Evolutionary conservation across 768 basidiomycete species (phyloP).

Genomic region (Boletus tylopilopsis): DNA sequence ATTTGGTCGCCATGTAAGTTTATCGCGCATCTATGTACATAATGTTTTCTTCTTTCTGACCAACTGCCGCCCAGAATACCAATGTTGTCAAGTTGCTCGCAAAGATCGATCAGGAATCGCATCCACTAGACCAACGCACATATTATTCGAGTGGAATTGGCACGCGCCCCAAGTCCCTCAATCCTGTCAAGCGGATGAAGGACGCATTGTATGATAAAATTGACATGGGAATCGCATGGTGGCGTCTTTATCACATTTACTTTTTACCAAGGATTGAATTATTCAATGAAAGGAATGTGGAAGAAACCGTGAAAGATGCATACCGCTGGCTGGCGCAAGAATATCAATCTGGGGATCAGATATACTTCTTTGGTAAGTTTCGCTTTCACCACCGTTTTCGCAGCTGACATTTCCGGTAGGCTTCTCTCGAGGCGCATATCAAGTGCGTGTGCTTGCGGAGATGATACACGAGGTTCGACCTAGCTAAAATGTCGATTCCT

Average conservation of each 20-base stretch:
- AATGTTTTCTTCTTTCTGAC: background rate
- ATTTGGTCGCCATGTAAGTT: constrained; percentile 17
- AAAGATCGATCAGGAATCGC: constrained; percentile 21
- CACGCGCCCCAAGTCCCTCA: constrained; percentile 28
- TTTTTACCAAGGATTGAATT: background rate
- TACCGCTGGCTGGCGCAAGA: constrained; percentile 32
- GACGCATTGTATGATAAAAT: constrained; percentile 22
- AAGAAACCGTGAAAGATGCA: constrained; percentile 30
- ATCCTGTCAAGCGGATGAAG: constrained; percentile 18
- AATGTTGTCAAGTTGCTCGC: constrained; percentile 35
- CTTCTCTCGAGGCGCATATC: constrained; percentile 44
- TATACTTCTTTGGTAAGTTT: constrained; percentile 33
- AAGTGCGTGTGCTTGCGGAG: constrained; percentile 37
- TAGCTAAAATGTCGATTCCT: too few relatives aligned
- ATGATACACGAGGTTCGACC: too few relatives aligned
- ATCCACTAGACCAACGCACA: constrained; percentile 24
- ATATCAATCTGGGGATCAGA: constrained; percentile 31
- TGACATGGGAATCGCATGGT: constrained; percentile 40
- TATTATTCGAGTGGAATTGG: constrained; percentile 39
- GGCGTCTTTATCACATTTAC: background rate
- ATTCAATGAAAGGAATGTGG: constrained; percentile 31
- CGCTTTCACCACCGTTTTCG: background rate
- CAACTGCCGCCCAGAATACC: constrained; percentile 28
- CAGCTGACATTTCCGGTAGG: constrained; percentile 10
- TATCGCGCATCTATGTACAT: background rate